These are phyloP conservation scores for Pelargonium fulgidum DNA, from an alignment of 441 rosid genomes.

Conservation along the genomic window DNA sequence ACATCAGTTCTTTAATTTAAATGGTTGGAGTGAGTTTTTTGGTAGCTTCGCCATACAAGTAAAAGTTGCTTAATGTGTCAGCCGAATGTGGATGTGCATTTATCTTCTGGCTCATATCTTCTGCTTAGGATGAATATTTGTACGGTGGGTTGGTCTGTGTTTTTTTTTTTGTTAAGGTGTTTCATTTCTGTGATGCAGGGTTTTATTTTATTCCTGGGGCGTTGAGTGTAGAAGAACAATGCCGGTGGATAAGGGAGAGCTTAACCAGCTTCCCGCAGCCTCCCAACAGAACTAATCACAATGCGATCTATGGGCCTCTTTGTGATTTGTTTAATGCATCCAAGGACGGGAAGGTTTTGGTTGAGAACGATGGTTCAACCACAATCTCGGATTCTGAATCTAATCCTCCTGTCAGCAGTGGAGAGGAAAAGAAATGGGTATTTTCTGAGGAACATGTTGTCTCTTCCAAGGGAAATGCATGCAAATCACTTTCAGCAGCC, in stretches of 20 bases:
- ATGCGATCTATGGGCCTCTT: conserved; percentile 72
- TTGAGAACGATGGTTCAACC: conserved; percentile 33
- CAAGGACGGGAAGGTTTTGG: conserved; percentile 42
- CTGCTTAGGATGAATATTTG: neutral
- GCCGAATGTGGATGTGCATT: neutral
- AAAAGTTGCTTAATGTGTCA: neutral
- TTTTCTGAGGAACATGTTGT: conserved; percentile 39
- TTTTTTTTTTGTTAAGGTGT: neutral
- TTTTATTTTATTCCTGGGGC: conserved; percentile 76
- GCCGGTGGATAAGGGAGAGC: conserved; percentile 74
- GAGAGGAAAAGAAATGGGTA: conserved; percentile 38
- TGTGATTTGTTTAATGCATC: conserved; percentile 52
- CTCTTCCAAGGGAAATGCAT: conserved; percentile 25
- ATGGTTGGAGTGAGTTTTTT: neutral
- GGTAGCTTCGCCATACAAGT: neutral
- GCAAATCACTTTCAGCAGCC: conserved; percentile 43
- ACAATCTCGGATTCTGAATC: conserved; percentile 24
- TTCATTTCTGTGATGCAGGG: conserved; percentile 34
- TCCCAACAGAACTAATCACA: conserved; percentile 83
- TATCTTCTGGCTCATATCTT: no score
- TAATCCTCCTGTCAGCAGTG: conserved; percentile 24
- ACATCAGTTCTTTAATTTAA: neutral
- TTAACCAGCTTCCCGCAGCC: conserved; percentile 70
- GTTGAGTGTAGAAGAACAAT: conserved; percentile 65
- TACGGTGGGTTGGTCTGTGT: neutral